Evolutionary conservation across 2,329 filamentous ascomycete genomes (phyloP).

Genomic region (Botrytis squamosa): DNA sequence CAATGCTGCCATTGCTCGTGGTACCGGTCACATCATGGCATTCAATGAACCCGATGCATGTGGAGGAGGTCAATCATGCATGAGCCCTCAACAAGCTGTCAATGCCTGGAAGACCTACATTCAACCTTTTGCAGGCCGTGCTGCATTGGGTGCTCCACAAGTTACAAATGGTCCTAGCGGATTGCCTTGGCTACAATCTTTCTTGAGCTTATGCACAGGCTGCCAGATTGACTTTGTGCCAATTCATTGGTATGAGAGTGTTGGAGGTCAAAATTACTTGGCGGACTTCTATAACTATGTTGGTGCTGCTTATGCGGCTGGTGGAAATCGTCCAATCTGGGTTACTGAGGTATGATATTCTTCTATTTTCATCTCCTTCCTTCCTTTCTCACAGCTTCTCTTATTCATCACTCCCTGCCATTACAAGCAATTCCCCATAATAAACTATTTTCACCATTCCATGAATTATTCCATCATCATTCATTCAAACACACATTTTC

Average conservation of each 20-base stretch:
- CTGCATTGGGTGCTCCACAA: slow-evolving; percentile 47
- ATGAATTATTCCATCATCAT: neutral
- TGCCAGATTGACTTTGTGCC: slow-evolving; percentile 48
- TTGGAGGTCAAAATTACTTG: slow-evolving; percentile 45
- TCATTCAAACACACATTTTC: neutral
- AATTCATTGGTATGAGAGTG: slow-evolving; percentile 49
- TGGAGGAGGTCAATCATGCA: slow-evolving; percentile 52
- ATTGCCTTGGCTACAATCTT: slow-evolving; percentile 46
- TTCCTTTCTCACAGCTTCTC: neutral
- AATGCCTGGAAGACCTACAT: slow-evolving; percentile 44
- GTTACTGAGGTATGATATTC: slow-evolving; percentile 10
- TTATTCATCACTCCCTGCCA: no score
- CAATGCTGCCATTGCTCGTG: slow-evolving; percentile 36
- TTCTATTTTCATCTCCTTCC: no score
- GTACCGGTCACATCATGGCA: slow-evolving; percentile 57
- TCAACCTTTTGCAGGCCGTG: slow-evolving; percentile 45
- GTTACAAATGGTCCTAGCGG: slow-evolving; percentile 46
- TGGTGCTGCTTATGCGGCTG: neutral
- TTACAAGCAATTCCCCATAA: rapidly evolving
- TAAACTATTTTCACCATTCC: neutral
- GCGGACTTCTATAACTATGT: slow-evolving; percentile 28
- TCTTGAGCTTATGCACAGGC: slow-evolving; percentile 43
- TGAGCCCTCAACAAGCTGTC: slow-evolving; percentile 40
- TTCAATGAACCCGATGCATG: slow-evolving; percentile 71
- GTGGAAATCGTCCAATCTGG: slow-evolving; percentile 13